A percentile compares a stretch with the other conserved stretches of the same genome.
phyloP scores from a whole-genome alignment of 129 eudicot genomes.

The Gnaphalium uliginosum region DNA sequence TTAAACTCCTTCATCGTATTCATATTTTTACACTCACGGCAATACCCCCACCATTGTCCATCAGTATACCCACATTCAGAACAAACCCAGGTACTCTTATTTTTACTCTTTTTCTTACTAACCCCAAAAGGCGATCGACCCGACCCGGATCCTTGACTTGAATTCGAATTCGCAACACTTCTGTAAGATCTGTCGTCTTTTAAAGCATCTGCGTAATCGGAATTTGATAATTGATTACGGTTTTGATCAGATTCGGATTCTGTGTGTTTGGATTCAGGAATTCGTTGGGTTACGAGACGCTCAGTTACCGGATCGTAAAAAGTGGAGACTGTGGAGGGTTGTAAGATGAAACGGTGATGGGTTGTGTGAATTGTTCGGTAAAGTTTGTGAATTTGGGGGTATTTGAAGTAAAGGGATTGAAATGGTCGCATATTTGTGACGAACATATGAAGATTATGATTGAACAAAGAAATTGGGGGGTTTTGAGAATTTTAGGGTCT shows the following conservation, averaged over 20 bases:
- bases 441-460: conserved; percentile 27
- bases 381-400: conserved; percentile 36
- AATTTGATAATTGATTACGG: neutral
- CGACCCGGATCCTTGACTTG: conserved; percentile 6
- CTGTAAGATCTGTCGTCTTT: conserved; percentile 32
- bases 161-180: conserved; percentile 23
- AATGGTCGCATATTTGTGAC: conserved; percentile 44
- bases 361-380: conserved; percentile 35
- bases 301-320: conserved; percentile 50
- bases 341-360: conserved; percentile 9
- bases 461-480: neutral
- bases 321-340: conserved; percentile 29
- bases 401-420: conserved; percentile 30
- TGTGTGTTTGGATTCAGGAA: neutral
- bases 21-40: conserved; percentile 47
- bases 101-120: conserved; percentile 44
- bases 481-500: conserved; percentile 21
- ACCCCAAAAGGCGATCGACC: conserved; percentile 9
- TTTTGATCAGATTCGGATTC: neutral
- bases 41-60: conserved; percentile 98
- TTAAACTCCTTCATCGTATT: conserved; percentile 59
- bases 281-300: conserved; percentile 34
- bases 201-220: conserved; percentile 25
- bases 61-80: conserved; percentile 64
- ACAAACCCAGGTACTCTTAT: conserved; percentile 61